A percentile compares a stretch with the other conserved stretches of the same genome.
These are phyloP conservation scores for Fusarium hostae DNA, from an alignment of 2,329 filamentous ascomycete species.

Conservation along the genomic window DNA sequence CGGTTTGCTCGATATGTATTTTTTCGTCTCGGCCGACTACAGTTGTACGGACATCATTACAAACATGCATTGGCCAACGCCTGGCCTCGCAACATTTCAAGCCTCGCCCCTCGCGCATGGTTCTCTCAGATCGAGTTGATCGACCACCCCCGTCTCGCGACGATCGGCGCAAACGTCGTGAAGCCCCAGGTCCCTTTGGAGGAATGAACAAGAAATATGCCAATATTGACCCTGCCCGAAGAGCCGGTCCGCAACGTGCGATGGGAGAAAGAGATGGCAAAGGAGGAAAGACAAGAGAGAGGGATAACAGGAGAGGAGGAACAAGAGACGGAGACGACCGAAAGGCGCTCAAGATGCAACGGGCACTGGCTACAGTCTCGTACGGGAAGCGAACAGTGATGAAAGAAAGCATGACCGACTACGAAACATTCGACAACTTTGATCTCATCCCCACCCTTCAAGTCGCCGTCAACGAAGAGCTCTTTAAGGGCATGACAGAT, in stretches of 20 bases:
- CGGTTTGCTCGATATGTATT: slow-evolving; percentile 42
- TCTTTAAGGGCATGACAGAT: slow-evolving; percentile 78
- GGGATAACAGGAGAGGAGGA: slow-evolving; percentile 51
- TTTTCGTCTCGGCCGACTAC: slow-evolving; percentile 27
- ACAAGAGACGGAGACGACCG: slow-evolving; percentile 52
- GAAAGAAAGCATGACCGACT: slow-evolving; percentile 68
- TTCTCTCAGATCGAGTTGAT: slow-evolving; percentile 65
- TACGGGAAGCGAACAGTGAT: slow-evolving; percentile 72
- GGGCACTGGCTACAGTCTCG: slow-evolving; percentile 77
- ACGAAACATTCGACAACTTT: slow-evolving; percentile 86
- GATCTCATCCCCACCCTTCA: slow-evolving; percentile 77
- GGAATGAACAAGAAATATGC: slow-evolving; percentile 67
- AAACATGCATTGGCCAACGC: slow-evolving; percentile 51
- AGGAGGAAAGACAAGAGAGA: slow-evolving; percentile 42
- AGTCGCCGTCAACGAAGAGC: slow-evolving; percentile 77
- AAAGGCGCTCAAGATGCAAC: slow-evolving; percentile 96
- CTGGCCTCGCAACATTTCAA: slow-evolving; percentile 51
- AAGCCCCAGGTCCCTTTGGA: slow-evolving; percentile 61
- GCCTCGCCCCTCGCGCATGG: slow-evolving; percentile 65
- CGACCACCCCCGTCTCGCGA: slow-evolving; percentile 51
- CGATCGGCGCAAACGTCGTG: slow-evolving; percentile 52
- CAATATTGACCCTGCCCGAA: slow-evolving; percentile 47
- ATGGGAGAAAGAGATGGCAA: slow-evolving; percentile 30
- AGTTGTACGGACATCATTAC: slow-evolving; percentile 31
- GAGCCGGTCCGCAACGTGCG: slow-evolving; percentile 28